A percentile compares a stretch with the other conserved stretches of the same genome.
Conservation (phyloP, 169 alveolate species). For the Babesia gibsoni region DNA sequence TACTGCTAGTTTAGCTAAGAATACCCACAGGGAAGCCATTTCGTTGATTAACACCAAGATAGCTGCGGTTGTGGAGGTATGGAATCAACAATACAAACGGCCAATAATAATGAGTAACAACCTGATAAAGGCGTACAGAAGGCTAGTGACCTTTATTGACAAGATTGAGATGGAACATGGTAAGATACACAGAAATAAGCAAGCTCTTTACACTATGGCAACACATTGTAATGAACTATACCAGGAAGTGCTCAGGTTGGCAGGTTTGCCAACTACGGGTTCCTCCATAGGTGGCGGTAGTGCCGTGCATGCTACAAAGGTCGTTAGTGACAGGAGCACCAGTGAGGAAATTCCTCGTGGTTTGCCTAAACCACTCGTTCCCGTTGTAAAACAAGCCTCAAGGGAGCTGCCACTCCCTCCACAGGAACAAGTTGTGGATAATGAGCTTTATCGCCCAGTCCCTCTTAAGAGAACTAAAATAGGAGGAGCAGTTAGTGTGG, state of each 20-base stretch:
- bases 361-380: no score
- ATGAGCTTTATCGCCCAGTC: no score
- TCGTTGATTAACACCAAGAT: background rate
- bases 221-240: slow-evolving; percentile 18
- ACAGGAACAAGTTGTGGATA: no score
- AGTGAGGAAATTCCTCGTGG: no score
- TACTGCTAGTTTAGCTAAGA: background rate
- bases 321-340: no score
- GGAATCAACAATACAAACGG: slow-evolving; percentile 25
- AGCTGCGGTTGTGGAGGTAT: slow-evolving; percentile 1
- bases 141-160: background rate
- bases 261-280: no score
- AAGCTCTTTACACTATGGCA: slow-evolving; percentile 20
- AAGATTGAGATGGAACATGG: background rate
- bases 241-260: slow-evolving; percentile 3
- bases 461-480: no score
- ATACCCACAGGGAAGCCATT: background rate
- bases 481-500: no score
- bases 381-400: no score
- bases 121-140: background rate
- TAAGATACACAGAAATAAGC: slow-evolving; percentile 5
- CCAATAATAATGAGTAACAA: slow-evolving; percentile 14
- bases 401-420: no score
- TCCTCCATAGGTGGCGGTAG: no score
- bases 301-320: no score